Evolutionary conservation across 176 grass and related monocot genomes (phyloP).

Genomic region (Bonia amplexicaulis): DNA sequence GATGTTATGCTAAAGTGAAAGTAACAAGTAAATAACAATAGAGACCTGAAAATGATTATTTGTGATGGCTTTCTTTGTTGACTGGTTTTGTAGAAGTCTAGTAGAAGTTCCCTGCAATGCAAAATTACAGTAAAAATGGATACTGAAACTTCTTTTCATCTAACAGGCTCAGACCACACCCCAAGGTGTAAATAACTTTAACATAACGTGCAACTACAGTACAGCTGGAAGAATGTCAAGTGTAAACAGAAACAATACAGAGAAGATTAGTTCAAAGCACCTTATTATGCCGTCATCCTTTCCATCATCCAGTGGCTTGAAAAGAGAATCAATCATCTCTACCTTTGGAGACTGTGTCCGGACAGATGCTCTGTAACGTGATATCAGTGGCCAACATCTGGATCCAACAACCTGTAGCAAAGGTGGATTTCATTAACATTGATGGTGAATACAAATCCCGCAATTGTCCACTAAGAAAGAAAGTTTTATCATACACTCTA

Average conservation of each 20-base stretch:
- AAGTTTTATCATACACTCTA: not conserved
- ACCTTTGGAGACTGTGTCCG: conserved; percentile 61
- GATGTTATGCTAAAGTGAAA: not conserved
- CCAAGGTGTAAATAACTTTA: not conserved
- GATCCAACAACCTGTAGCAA: conserved; percentile 60
- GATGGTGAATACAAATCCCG: not conserved
- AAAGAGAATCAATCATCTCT: conserved; percentile 79
- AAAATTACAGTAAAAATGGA: not conserved
- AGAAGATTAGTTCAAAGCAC: conserved; percentile 27
- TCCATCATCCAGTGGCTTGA: conserved; percentile 48
- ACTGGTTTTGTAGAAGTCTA: conserved; percentile 61
- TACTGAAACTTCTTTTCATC: not conserved
- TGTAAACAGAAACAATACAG: not conserved
- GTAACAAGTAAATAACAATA: not conserved
- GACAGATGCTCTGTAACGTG: conserved; percentile 73
- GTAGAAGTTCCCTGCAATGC: conserved; percentile 61
- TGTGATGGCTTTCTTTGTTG: conserved; percentile 45
- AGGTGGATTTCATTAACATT: not conserved
- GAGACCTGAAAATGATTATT: conserved; percentile 74
- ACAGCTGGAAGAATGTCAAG: conserved; percentile 10
- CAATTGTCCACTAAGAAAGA: not conserved
- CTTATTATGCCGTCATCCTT: conserved; percentile 70
- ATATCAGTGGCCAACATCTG: conserved; percentile 59
- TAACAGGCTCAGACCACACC: not conserved
- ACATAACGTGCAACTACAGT: not conserved